Base-by-base conservation (phyloP, 306 rosid species). In the Mucuna pruriens region DNA sequence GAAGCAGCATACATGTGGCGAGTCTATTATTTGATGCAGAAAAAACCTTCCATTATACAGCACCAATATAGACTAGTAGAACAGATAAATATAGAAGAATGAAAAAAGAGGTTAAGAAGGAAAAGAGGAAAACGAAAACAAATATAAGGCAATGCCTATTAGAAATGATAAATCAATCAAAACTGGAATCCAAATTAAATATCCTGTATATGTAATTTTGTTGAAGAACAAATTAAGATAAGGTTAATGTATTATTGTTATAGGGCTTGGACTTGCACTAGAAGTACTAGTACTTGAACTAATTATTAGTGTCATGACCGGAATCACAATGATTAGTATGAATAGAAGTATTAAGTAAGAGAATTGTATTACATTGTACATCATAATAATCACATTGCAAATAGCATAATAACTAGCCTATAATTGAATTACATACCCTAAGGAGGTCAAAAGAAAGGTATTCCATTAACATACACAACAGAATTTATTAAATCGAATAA, bases 351-450 rank as follows among this genome's bases (percentile, higher is more conserved):
- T 62, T 33, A 2, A 15, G 69, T 26, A 12, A 29, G 17, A 60
- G 39, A 60, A 25, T 60, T 60, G 39, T 60, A 57, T 57, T 57
- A 12, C 9, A 58, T 25, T 0, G 3, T 58, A 23, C 4, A 55
- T 25, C 5, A 4, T 29, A 62, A 31, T 31, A 7, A 62, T 31
- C 68, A 62, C 16, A 29, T 15, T 9, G 46, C 12, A 74, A 38
- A 13, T 75, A 75, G 58, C 29, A 25, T 29, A 76, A 51, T 52
- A 34, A 40, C 80, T 61, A 61, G 44, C 44, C 38, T 44, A 66
- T 23, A 66, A 78, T 19, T 36, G 40, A 65, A 22, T 38, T 49
- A 22, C 75, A 66, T 40, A 39, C 49, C 54, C 71, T 26, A 57
- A 68, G 40, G 19, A 31, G 48, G 57, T 72, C 48, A 48, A 74